Evolutionary conservation across 805 yeast genomes (phyloP), one percentile per base, ranked within the genome.

Genomic region (Wickerhamomyces hampshirensis): DNA sequence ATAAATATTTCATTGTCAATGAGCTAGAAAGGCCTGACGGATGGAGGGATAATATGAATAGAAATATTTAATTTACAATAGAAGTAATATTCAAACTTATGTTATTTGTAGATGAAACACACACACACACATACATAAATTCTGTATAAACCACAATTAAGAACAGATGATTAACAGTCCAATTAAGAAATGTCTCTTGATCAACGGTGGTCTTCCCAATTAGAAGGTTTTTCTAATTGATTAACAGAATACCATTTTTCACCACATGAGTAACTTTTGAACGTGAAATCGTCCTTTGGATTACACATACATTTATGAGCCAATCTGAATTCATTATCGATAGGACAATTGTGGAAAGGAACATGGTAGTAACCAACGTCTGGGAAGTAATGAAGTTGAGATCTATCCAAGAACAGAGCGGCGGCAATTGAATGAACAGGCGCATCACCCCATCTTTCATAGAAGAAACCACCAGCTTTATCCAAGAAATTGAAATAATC

Each of bases 361-460:
- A 71, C 79, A 58, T 84, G 93, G 53, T 66, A 71, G 58, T 84
- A 85, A 13, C 94, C 95, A 31, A 85, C 66, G 43, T 84, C 84
- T 37, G 77, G 79, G 57, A 86, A 82, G 65, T 73, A 82, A 57
- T 82, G 88, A 21, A 85, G 47, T 52, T 81, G 71, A 23, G 68
- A 63, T 48, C 67, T 68, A 44, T 75, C 72, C 34, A 80, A 58
- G 54, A 83, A 73, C 33, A 82, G 56, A 1, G 87, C 58, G 7
- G 81, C 84, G 17, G 84, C 93, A 37, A 85, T 72, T 1, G 94
- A 76, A 60, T 84, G 94, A 9, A 85, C 75, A 10, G 95, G 95
- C 2, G 95, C 95, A 60, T 86, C 96, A 30, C 96, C 95, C 95
- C 95, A 86, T 48, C 96, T 69, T 63, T 85, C 93, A 56, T 84